Evolutionary conservation across 2,329 filamentous ascomycete species (phyloP).

Genomic region (Ilyonectria mors-panacis): DNA sequence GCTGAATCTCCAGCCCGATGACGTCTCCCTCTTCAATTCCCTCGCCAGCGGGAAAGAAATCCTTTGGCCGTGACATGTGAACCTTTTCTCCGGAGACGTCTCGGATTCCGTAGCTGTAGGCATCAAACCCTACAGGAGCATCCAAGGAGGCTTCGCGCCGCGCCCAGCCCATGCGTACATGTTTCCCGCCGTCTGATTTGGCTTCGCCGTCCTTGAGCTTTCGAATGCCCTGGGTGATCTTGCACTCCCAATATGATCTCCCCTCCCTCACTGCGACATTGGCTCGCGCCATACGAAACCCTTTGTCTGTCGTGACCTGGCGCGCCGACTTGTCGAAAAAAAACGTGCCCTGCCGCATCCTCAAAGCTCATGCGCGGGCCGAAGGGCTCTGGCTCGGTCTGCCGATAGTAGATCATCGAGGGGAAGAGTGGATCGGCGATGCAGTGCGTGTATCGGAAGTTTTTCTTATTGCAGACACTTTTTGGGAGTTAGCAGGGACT

Average conservation of each 20-base stretch:
- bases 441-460: constrained; percentile 91
- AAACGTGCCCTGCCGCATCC: constrained; percentile 88
- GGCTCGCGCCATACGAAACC: constrained; percentile 90
- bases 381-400: constrained; percentile 88
- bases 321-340: constrained; percentile 81
- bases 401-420: constrained; percentile 89
- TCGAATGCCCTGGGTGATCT: constrained; percentile 82
- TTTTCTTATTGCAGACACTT: constrained; percentile 76
- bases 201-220: constrained; percentile 57
- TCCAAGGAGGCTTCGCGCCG: constrained; percentile 85
- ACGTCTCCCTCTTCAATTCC: constrained; percentile 92
- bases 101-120: constrained; percentile 93
- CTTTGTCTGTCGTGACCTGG: constrained; percentile 90
- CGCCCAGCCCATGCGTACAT: constrained; percentile 89
- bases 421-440: constrained; percentile 91
- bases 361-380: constrained; percentile 91
- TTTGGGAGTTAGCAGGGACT: constrained; percentile 14
- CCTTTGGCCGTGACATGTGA: constrained; percentile 92
- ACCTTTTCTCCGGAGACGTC: constrained; percentile 93
- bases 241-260: constrained; percentile 94
- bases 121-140: constrained; percentile 88
- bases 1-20: constrained; percentile 91
- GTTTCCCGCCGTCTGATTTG: constrained; percentile 67
- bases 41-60: constrained; percentile 85
- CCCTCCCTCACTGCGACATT: constrained; percentile 94